Evolutionary conservation across 2,329 filamentous ascomycete genomes (phyloP).

Genomic region (Claviceps sp.): DNA sequence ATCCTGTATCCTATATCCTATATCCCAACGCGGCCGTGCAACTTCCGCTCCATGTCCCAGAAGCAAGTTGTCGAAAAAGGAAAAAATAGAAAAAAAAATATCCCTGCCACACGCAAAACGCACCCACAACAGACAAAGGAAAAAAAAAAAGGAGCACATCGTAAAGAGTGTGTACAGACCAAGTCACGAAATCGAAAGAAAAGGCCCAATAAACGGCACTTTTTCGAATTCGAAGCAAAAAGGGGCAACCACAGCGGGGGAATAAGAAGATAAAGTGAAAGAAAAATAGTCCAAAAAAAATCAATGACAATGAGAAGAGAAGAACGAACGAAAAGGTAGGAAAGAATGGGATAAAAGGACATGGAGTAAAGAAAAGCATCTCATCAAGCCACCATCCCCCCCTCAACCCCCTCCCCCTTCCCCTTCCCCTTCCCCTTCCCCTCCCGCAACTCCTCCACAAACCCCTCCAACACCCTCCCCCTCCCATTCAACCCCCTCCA

Average conservation of each 20-base stretch:
- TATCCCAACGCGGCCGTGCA: not conserved
- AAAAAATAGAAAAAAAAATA: not conserved
- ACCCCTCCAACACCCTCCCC: constrained; percentile 27
- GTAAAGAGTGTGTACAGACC: no score
- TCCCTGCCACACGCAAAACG: not conserved
- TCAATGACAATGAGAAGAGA: not conserved
- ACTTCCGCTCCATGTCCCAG: not conserved
- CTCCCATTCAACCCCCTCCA: constrained; percentile 26
- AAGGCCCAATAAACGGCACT: no score
- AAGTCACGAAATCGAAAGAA: no score
- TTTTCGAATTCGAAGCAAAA: no score
- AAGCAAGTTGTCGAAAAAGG: no score
- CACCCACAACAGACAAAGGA: no score
- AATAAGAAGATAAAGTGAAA: no score
- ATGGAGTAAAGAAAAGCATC: not conserved
- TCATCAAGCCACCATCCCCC: not conserved
- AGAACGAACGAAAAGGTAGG: not conserved
- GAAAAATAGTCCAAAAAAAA: not conserved
- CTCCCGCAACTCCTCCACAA: constrained; percentile 24
- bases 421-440: constrained; percentile 25
- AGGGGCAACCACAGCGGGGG: no score
- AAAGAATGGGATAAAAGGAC: not conserved
- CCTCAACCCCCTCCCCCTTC: constrained; percentile 12
- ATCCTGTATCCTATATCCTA: no score
- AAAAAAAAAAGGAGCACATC: not conserved